These are phyloP conservation scores for Eimeria maxima DNA, from an alignment of 169 alveolate species.

Conservation along the genomic window DNA sequence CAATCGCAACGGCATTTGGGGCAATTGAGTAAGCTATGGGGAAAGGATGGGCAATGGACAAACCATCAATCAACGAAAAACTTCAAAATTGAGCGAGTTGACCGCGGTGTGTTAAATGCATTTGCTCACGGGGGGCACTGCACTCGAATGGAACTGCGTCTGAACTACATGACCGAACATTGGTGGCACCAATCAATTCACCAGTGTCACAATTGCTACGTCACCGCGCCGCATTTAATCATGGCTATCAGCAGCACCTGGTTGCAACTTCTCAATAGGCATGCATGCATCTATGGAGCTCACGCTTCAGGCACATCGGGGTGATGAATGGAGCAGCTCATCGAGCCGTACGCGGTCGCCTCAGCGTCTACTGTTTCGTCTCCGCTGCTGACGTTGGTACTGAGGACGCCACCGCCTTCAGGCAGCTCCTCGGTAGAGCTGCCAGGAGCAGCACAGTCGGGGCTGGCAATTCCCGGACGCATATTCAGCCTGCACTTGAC, in stretches of 20 bases:
- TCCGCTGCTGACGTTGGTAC: neutral
- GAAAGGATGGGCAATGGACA: neutral
- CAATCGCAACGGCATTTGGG: neutral
- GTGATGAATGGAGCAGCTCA: conserved; percentile 87
- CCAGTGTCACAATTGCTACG: no score
- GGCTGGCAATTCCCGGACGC: conserved; percentile 35
- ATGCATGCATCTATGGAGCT: neutral
- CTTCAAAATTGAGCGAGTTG: neutral
- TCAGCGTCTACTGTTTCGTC: conserved; percentile 46
- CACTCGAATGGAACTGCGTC: neutral
- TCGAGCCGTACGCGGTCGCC: conserved; percentile 83
- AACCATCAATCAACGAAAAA: neutral
- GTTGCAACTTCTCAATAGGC: no score
- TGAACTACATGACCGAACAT: neutral
- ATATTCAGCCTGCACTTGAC: conserved; percentile 79
- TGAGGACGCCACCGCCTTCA: neutral
- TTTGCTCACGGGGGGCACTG: neutral
- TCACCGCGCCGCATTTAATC: no score
- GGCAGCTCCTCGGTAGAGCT: neutral
- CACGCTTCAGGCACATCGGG: conserved; percentile 87
- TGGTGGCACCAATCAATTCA: no score
- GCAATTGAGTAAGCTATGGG: no score
- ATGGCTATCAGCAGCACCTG: no score
- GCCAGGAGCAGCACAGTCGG: neutral
- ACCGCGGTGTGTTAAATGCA: neutral